Conservation (phyloP, 106 monocot species). For the Apostasia ramifera region DNA sequence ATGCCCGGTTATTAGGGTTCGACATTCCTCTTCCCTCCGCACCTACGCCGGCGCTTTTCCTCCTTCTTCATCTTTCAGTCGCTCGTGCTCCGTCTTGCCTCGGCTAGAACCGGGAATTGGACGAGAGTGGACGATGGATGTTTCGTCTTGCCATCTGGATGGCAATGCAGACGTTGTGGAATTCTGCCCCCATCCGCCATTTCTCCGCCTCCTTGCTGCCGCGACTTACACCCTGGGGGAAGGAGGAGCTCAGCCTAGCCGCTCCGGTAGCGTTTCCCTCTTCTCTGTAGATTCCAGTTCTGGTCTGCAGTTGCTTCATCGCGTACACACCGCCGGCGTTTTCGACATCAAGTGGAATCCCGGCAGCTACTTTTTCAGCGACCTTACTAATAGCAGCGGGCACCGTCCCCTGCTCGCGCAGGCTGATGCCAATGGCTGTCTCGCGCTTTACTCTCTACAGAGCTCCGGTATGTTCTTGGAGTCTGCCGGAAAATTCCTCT, state of each 20-base stretch:
- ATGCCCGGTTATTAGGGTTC: too few relatives aligned
- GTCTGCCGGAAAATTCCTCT: too few relatives aligned
- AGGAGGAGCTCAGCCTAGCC: constrained; percentile 27
- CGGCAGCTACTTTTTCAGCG: background rate
- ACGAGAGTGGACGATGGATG: constrained; percentile 32
- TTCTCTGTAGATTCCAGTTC: constrained; percentile 23
- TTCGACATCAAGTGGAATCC: constrained; percentile 71
- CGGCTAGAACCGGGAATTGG: too few relatives aligned
- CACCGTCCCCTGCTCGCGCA: constrained; percentile 53
- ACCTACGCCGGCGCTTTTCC: too few relatives aligned
- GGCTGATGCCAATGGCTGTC: constrained; percentile 65
- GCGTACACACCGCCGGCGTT: constrained; percentile 32
- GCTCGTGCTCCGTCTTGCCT: too few relatives aligned
- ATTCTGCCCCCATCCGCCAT: constrained; percentile 45
- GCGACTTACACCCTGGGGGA: constrained; percentile 58
- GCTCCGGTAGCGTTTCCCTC: constrained; percentile 53
- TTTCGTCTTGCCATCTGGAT: constrained; percentile 43
- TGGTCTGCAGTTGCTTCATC: constrained; percentile 30
- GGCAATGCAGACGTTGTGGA: constrained; percentile 86
- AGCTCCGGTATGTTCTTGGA: background rate
- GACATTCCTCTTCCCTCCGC: too few relatives aligned
- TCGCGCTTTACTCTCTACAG: constrained; percentile 37
- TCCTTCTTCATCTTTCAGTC: too few relatives aligned
- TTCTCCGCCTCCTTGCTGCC: constrained; percentile 39
- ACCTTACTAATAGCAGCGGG: background rate